Evolutionary conservation across 2,329 filamentous ascomycete species (phyloP).

Genomic region (Epichloe typhina): DNA sequence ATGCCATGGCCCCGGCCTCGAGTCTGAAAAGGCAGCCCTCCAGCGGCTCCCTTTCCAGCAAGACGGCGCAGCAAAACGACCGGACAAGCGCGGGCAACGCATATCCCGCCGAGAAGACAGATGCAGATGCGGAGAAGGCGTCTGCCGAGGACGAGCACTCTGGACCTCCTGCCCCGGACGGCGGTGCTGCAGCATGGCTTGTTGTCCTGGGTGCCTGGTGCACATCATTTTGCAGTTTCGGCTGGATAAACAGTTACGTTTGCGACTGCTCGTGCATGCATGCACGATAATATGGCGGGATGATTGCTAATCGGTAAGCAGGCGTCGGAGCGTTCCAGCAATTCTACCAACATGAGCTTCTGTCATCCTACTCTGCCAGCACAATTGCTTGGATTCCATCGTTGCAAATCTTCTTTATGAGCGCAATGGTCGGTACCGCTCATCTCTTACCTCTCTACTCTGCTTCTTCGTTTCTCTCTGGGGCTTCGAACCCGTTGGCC

Average conservation of each 20-base stretch:
- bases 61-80: neutral
- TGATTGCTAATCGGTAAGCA: slow-evolving; percentile 1
- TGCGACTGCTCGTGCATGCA: neutral
- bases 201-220: slow-evolving; percentile 19
- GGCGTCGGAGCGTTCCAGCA: slow-evolving; percentile 35
- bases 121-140: neutral
- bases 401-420: slow-evolving; percentile 39
- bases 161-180: slow-evolving; percentile 9
- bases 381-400: slow-evolving; percentile 43
- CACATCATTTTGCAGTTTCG: slow-evolving; percentile 18
- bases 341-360: slow-evolving; percentile 33
- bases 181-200: slow-evolving; percentile 16
- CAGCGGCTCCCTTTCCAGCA: neutral
- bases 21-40: neutral
- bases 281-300: neutral
- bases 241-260: slow-evolving; percentile 15
- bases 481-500: neutral
- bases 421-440: slow-evolving; percentile 13
- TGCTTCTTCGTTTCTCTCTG: neutral
- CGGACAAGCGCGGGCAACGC: neutral
- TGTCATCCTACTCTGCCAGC: slow-evolving; percentile 31
- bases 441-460: neutral
- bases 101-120: neutral
- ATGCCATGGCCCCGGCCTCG: neutral
- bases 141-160: neutral